A percentile compares a stretch with the other conserved stretches of the same genome.
Conservation (phyloP, 768 basidiomycete genomes). For the Psilocybe azurescens region DNA sequence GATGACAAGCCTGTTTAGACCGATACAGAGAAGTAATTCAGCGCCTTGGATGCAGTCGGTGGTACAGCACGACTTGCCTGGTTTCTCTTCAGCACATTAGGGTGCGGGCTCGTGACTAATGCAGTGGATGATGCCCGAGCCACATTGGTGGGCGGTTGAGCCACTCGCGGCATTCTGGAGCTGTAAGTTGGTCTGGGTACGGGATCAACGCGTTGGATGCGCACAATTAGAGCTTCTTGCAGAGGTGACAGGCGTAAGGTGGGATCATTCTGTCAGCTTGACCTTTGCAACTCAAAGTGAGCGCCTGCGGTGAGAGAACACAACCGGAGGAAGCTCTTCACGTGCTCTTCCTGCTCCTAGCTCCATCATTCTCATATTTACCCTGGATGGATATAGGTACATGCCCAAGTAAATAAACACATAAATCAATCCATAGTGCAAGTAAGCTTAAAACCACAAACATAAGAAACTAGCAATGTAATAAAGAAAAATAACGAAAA, state of each 20-base stretch:
- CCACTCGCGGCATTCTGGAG: slow-evolving; percentile 25
- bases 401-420: not conserved
- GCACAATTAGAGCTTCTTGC: slow-evolving; percentile 10
- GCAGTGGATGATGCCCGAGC: slow-evolving; percentile 18
- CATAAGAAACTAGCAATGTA: slow-evolving; percentile 1
- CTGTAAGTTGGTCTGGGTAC: not conserved
- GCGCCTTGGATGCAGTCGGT: not conserved
- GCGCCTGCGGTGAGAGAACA: slow-evolving; percentile 17
- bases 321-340: not conserved
- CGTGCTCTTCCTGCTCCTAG: not conserved
- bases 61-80: slow-evolving; percentile 38
- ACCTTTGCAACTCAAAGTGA: slow-evolving; percentile 5
- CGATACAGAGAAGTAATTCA: slow-evolving; percentile 7
- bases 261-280: slow-evolving; percentile 22
- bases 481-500: slow-evolving; percentile 8
- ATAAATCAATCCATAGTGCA: not conserved
- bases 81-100: slow-evolving; percentile 58
- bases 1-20: slow-evolving; percentile 54
- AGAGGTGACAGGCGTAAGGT: slow-evolving; percentile 21
- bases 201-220: not conserved
- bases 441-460: not conserved
- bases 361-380: slow-evolving; percentile 5
- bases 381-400: slow-evolving; percentile 4
- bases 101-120: slow-evolving; percentile 33
- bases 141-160: slow-evolving; percentile 21